A percentile compares a stretch with the other conserved stretches of the same genome.
phyloP scores from a whole-genome alignment of 371 early-diverging fungal species.

The Batkoa obscura region DNA sequence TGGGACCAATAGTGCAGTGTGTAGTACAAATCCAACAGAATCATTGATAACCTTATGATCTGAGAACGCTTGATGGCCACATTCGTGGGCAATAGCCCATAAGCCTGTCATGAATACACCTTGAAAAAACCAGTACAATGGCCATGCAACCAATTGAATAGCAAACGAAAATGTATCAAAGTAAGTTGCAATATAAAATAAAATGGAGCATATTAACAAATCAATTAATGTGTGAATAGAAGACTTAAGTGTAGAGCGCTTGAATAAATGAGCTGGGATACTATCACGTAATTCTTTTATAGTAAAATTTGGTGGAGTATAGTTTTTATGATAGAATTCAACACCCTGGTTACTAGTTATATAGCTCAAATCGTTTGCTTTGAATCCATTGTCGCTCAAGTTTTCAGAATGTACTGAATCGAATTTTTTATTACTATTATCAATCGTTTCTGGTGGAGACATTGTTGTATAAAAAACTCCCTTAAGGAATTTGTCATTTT shows the following conservation, averaged over 20 bases:
- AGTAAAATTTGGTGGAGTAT: slow-evolving; percentile 36
- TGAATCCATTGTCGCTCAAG: no score
- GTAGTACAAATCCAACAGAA: slow-evolving; percentile 59
- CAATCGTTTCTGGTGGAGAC: no score
- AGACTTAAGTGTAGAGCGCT: slow-evolving; percentile 48
- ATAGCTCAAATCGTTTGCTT: no score
- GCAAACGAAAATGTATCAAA: slow-evolving; percentile 15
- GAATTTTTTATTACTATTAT: no score
- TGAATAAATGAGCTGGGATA: slow-evolving; percentile 71
- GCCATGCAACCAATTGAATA: slow-evolving; percentile 35
- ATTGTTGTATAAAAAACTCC: no score
- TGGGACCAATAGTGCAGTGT: slow-evolving; percentile 65
- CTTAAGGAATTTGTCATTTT: no score
- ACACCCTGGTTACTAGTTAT: no score
- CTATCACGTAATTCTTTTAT: slow-evolving; percentile 70
- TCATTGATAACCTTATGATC: slow-evolving; percentile 52
- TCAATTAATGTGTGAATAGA: slow-evolving; percentile 51
- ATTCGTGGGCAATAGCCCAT: slow-evolving; percentile 79
- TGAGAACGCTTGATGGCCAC: slow-evolving; percentile 71
- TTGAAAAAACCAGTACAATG: slow-evolving; percentile 53
- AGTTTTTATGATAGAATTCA: no score
- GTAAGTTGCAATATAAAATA: slow-evolving; percentile 2
- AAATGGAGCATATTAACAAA: slow-evolving; percentile 27
- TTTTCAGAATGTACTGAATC: no score
- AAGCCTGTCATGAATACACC: slow-evolving; percentile 64